phyloP scores from a whole-genome alignment of 257 asterid genomes.

The Paulownia fortunei region DNA sequence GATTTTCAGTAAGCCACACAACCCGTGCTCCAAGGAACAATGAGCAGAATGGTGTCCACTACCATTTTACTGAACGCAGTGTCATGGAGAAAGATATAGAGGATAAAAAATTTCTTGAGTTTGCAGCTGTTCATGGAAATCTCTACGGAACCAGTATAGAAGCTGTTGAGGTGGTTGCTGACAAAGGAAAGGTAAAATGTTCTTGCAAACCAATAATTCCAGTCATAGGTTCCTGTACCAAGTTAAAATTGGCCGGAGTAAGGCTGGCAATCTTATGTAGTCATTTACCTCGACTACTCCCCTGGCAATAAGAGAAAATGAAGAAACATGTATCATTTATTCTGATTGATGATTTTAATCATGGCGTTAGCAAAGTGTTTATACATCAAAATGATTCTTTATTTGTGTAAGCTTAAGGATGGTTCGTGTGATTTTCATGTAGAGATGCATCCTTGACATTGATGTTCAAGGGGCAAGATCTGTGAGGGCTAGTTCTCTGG shows the following conservation, averaged over 20 bases:
- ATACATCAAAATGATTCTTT: conserved; percentile 28
- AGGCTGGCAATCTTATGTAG: no score
- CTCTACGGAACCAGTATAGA: conserved; percentile 93
- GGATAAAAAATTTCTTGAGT: conserved; percentile 84
- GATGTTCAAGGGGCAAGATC: conserved; percentile 99
- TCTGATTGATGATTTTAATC: no score
- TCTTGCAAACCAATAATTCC: no score
- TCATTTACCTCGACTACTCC: no score
- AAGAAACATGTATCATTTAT: no score
- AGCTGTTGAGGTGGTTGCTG: conserved; percentile 93
- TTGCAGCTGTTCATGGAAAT: conserved; percentile 94
- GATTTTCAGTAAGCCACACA: conserved; percentile 98
- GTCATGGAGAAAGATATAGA: conserved; percentile 76
- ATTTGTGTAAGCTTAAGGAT: conserved; percentile 41
- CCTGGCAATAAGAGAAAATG: no score
- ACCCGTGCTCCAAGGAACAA: conserved; percentile 85
- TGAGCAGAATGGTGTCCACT: conserved; percentile 84
- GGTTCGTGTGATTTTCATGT: conserved; percentile 51
- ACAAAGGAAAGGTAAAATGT: conserved; percentile 78
- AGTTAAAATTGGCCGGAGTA: no score
- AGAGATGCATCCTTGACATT: conserved; percentile 98
- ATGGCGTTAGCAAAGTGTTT: conserved; percentile 10
- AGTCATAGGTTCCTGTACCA: no score
- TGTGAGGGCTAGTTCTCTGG: conserved; percentile 89
- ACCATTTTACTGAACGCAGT: conserved; percentile 78